Evolutionary conservation across 2,329 filamentous ascomycete species (phyloP), one percentile per base, ranked within the genome.

Genomic region (Aspergillus quadrilineatus): DNA sequence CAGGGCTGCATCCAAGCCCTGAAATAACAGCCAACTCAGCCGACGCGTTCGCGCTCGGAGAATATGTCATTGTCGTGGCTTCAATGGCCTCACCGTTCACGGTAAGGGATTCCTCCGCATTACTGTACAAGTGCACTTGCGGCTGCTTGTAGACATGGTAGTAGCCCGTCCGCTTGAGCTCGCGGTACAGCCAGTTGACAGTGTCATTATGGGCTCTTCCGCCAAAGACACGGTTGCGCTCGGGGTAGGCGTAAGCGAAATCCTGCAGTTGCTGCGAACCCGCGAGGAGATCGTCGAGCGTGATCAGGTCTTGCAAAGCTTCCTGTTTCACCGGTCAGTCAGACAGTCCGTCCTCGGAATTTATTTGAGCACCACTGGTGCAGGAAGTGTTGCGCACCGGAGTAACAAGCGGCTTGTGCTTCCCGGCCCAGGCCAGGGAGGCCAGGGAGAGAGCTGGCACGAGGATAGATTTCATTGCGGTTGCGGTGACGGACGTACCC

Each of bases 1-100:
- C 71, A 56, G 91, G 75, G 53, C 81, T 69, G 69, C 89, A 92
- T 46, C 89, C 89, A 4, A 84, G 71, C 65, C 86, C 85, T 8
- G 74, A 71, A 8, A 87, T 83, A 8, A 84, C 74, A 6, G 85
- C 89, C 0, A 87, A 80, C 6, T 65, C 63, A 0, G 64, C 65
- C 6, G 61, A 65, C 14, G 63, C 53, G 10, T 70, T 61, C 29
- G 63, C 64, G 30, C 67, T 68, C 10, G 89, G 89, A 2, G 86
- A 89, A 65, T 90, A 79, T 48, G 82, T 80, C 81, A 90, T 87
- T 22, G 86, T 75, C 0, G 70, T 66, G 1, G 83, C 82, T 0
- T 79, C 76, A 55, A 77, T 68, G 12, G 81, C 60, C 55, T 81
- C 67, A 28, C 81, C 85, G 30, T 88, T 67, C 6, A 85, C 77